Evolutionary conservation across 192 early-diverging fungal species (phyloP).

Genomic region (Nowakowskiella sp.): DNA sequence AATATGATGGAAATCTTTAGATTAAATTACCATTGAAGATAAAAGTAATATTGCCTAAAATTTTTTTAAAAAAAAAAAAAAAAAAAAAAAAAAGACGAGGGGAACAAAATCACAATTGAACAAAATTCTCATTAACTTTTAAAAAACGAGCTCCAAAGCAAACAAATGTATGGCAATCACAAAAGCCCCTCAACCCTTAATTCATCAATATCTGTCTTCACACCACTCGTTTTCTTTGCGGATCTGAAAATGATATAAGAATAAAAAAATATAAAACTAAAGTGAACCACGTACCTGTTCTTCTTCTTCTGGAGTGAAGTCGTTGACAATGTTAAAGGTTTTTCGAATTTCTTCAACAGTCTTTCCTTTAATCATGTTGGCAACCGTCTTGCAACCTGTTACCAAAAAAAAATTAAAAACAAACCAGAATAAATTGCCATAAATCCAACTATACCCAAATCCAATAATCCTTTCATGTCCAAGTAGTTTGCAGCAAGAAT

Average conservation of each 20-base stretch:
- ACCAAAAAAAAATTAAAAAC: constrained; percentile 4
- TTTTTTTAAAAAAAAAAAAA: too few relatives aligned
- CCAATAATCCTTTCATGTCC: constrained; percentile 52
- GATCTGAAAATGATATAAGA: constrained; percentile 8
- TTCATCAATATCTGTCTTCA: constrained; percentile 25
- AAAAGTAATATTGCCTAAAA: too few relatives aligned
- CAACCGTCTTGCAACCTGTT: constrained; percentile 72
- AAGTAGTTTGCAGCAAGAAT: constrained; percentile 68
- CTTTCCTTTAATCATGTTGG: constrained; percentile 87
- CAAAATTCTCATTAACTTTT: too few relatives aligned
- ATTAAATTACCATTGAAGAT: too few relatives aligned
- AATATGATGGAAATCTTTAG: too few relatives aligned
- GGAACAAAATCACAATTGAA: too few relatives aligned
- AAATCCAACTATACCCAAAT: constrained; percentile 32
- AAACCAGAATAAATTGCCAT: constrained; percentile 2
- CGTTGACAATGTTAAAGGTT: constrained; percentile 56
- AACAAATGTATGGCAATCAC: too few relatives aligned
- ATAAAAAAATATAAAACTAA: not conserved
- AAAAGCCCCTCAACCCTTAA: too few relatives aligned
- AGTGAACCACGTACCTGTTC: constrained; percentile 35
- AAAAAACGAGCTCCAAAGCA: too few relatives aligned
- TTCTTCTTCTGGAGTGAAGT: constrained; percentile 68
- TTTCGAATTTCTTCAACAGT: constrained; percentile 78
- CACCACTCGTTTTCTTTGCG: constrained; percentile 35
- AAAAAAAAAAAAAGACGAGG: too few relatives aligned